A percentile compares a stretch with the other conserved stretches of the same genome.
These are phyloP conservation scores for Scleroderma bovista DNA, from an alignment of 768 basidiomycete species.

Conservation along the genomic window DNA sequence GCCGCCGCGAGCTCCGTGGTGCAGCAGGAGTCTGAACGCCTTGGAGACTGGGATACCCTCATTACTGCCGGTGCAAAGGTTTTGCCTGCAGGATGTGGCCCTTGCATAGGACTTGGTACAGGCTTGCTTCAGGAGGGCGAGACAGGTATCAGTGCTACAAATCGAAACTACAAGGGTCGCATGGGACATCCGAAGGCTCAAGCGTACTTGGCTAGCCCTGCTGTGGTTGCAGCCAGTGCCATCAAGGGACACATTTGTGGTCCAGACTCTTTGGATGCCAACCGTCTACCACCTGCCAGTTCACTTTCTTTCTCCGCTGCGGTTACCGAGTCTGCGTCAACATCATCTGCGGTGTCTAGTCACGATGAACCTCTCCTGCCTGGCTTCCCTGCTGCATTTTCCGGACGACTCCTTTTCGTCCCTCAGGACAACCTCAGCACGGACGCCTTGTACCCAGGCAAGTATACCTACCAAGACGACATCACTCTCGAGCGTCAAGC, in stretches of 20 bases:
- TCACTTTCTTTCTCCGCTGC: constrained; percentile 57
- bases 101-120: constrained; percentile 93
- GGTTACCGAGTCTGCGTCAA: constrained; percentile 23
- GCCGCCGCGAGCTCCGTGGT: constrained; percentile 92
- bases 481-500: constrained; percentile 94
- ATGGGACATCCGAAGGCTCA: constrained; percentile 96
- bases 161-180: constrained; percentile 97
- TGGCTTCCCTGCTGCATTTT: constrained; percentile 79
- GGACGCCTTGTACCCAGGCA: constrained; percentile 97
- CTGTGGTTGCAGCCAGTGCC: constrained; percentile 95
- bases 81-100: constrained; percentile 94
- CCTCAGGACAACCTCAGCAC: constrained; percentile 98
- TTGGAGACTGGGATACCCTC: constrained; percentile 86
- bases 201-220: constrained; percentile 94
- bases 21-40: constrained; percentile 80
- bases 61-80: constrained; percentile 87
- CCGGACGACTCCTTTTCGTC: constrained; percentile 82
- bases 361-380: constrained; percentile 62
- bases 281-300: constrained; percentile 42
- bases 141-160: constrained; percentile 95
- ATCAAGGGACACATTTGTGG: constrained; percentile 86
- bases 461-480: constrained; percentile 99
- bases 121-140: constrained; percentile 93
- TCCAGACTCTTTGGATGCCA: constrained; percentile 61
- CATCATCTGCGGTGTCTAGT: constrained; percentile 23